phyloP scores from a whole-genome alignment of 2,329 filamentous ascomycete genomes.

The Xylariales sp. region DNA sequence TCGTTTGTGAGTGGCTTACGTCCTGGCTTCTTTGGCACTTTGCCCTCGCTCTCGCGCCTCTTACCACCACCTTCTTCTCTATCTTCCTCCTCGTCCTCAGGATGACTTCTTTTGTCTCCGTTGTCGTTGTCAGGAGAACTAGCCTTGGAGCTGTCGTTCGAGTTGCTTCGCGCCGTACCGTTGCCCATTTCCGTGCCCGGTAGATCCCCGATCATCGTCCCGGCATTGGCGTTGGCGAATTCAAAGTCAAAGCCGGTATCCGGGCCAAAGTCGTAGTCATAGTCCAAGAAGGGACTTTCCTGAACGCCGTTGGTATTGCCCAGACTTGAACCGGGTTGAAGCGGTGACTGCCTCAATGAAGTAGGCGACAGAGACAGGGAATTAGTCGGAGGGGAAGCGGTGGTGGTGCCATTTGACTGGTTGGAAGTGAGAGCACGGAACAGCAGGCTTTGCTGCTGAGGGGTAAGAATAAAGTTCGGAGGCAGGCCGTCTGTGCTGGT shows the following conservation, averaged over 20 bases:
- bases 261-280: constrained; percentile 70
- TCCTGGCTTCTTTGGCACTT: constrained; percentile 89
- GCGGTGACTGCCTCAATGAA: constrained; percentile 46
- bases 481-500: constrained; percentile 39
- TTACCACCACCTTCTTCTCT: constrained; percentile 48
- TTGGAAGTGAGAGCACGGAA: constrained; percentile 75
- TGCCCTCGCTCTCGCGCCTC: constrained; percentile 77
- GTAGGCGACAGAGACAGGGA: constrained; percentile 40
- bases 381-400: constrained; percentile 31
- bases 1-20: constrained; percentile 94
- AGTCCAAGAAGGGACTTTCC: constrained; percentile 80
- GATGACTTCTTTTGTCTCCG: constrained; percentile 68
- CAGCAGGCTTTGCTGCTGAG: constrained; percentile 71
- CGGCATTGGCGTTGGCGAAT: constrained; percentile 46
- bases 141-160: constrained; percentile 38
- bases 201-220: constrained; percentile 72
- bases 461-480: constrained; percentile 63
- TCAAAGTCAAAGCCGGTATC: constrained; percentile 76
- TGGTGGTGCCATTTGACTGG: constrained; percentile 34
- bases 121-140: constrained; percentile 58
- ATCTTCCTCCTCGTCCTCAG: constrained; percentile 66
- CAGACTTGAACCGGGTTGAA: constrained; percentile 34
- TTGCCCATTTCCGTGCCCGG: constrained; percentile 41
- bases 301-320: constrained; percentile 51
- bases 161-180: constrained; percentile 4